Evolutionary conservation across 257 asterid species (phyloP), one percentile per base, ranked within the genome.

Genomic region (Solanum chilense): DNA sequence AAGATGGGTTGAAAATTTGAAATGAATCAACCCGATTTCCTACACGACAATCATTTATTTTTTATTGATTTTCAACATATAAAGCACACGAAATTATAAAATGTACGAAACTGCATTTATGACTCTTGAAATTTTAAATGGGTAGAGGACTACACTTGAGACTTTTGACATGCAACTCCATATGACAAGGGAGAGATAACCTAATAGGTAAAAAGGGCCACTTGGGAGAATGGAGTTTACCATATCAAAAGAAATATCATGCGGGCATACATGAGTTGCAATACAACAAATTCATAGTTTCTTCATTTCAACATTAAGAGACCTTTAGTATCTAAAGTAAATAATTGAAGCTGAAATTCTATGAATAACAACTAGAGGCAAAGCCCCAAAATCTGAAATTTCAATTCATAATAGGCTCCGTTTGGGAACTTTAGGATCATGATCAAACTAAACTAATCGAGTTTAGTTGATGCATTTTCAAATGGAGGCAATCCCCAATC

Each of bases 401-500:
- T 77, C 14, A 4, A 44, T 62, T 77, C 64, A 77, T 77, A 77
- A 18, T 29, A 80, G 45, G 45, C 45, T 47, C 44, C 4, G 27
- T 29, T 78, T 47, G 68, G 45, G 44, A 80, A 29, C 69, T 29
- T 27, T 4, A 16, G 42, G 18, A 47, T 80, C 84, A 27, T 15
- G 42, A 78, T 27, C 84, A 27, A 78, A 47, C 41, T 29, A 47
- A 77, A 77, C 64, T 44, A 77, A 80, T 47, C 20, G 23, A 88
- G 78, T 86, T 88, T 91, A 86, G 42, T 88, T 69, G 94, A 90
- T 86, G 87, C 89, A 60, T 88, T 85, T 69, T 88, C 92, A 82
- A 96, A 94, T 52, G 97, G 94, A 85, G 98, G 98, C 88, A 97
- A 88, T 13, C 96, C 94, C 98, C 99, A 97, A 49, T 97, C 95